Conservation (phyloP, 2,329 filamentous ascomycete species). For the Coniella vitis region DNA sequence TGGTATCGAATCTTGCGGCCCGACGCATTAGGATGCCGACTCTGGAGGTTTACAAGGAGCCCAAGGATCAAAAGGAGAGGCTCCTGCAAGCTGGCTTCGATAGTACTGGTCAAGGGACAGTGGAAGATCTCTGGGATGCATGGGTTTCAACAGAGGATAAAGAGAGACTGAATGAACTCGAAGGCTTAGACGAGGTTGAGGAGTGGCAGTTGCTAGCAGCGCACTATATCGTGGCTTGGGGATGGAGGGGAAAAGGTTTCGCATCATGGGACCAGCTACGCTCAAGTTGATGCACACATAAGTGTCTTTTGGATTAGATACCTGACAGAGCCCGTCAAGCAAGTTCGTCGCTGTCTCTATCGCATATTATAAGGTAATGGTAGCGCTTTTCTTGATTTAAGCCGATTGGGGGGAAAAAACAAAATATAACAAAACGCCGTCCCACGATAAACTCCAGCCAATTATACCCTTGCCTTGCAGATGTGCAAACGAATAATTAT, state of each 20-base stretch:
- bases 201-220: constrained; percentile 82
- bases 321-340: too few species aligned
- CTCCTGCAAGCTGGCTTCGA: constrained; percentile 61
- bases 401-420: too few species aligned
- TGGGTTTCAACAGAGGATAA: constrained; percentile 71
- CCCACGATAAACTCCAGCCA: too few species aligned
- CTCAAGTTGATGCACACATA: neutral
- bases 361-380: too few species aligned
- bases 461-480: too few species aligned
- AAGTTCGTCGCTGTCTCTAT: too few species aligned
- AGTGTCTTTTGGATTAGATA: too few species aligned
- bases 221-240: constrained; percentile 91
- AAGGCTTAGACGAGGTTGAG: constrained; percentile 91
- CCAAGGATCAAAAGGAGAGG: constrained; percentile 61
- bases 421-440: too few species aligned
- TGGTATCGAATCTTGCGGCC: constrained; percentile 82
- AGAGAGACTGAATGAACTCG: constrained; percentile 68
- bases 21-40: constrained; percentile 82
- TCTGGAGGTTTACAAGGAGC: constrained; percentile 62
- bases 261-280: constrained; percentile 13
- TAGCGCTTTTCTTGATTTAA: too few species aligned
- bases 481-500: too few species aligned
- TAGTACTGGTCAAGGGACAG: constrained; percentile 33
- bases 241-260: constrained; percentile 55
- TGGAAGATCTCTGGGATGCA: constrained; percentile 60